phyloP scores from a whole-genome alignment of 805 yeast genomes.

The Starmerella stellata region DNA sequence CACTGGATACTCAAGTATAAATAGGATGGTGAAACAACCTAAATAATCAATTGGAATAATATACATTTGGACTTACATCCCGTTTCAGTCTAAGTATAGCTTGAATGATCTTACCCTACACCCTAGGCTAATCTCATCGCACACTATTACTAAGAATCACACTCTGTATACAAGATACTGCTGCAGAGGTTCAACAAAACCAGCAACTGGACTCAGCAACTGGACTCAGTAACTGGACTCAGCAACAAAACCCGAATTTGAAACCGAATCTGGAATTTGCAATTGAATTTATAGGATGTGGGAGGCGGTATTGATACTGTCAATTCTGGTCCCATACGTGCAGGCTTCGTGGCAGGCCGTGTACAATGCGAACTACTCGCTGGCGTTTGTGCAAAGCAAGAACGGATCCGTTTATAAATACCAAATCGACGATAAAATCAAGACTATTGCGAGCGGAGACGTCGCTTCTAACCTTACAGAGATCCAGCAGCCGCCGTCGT shows the following conservation, averaged over 20 bases:
- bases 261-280: neutral
- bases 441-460: conserved; percentile 1
- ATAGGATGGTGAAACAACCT: too few species aligned
- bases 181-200: too few species aligned
- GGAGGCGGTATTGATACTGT: neutral
- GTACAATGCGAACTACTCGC: conserved; percentile 13
- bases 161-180: too few species aligned
- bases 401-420: conserved; percentile 14
- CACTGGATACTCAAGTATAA: too few species aligned
- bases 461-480: conserved; percentile 6
- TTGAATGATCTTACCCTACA: too few species aligned
- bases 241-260: neutral
- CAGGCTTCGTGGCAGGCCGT: conserved; percentile 15
- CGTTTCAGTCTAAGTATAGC: too few species aligned
- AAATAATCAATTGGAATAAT: too few species aligned
- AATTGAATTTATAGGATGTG: neutral
- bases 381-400: conserved; percentile 12
- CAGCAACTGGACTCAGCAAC: too few species aligned
- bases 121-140: too few species aligned
- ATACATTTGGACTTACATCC: too few species aligned
- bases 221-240: neutral
- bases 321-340: neutral
- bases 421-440: conserved; percentile 6
- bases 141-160: too few species aligned
- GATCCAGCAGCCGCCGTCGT: conserved; percentile 19